These are phyloP conservation scores for Globisporangium cystogenes DNA, from an alignment of 352 stramenopile species.

Conservation along the genomic window DNA sequence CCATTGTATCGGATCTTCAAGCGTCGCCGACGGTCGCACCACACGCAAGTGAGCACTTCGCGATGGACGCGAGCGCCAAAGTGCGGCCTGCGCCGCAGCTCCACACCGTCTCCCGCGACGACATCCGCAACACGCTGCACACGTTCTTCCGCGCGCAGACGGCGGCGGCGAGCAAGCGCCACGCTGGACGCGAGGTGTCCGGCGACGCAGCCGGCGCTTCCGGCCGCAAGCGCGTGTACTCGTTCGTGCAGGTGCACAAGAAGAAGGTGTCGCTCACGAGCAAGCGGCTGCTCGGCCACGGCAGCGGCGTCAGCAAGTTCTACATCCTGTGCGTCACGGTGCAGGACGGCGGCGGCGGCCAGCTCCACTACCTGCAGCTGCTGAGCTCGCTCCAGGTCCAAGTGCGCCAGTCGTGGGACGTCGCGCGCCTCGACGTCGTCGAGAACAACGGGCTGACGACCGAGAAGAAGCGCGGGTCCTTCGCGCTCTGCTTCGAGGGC, in stretches of 20 bases:
- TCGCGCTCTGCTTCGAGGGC: conserved; percentile 46
- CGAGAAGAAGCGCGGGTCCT: conserved; percentile 46
- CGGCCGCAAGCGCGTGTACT: conserved; percentile 41
- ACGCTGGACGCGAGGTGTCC: conserved; percentile 3
- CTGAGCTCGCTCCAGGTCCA: conserved; percentile 64
- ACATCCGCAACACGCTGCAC: conserved; percentile 60
- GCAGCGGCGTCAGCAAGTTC: conserved; percentile 31
- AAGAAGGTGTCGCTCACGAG: conserved; percentile 40
- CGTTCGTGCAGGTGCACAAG: conserved; percentile 65
- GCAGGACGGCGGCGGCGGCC: conserved; percentile 26
- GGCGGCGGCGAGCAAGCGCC: conserved; percentile 16
- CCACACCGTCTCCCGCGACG: conserved; percentile 41
- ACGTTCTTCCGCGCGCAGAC: conserved; percentile 50
- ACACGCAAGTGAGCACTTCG: no score
- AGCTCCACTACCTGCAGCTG: conserved; percentile 62
- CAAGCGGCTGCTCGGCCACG: conserved; percentile 49
- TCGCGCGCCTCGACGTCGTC: conserved; percentile 43
- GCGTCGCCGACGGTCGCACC: no score
- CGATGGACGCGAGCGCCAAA: conserved; percentile 11
- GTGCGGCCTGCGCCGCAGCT: conserved; percentile 14
- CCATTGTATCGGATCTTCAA: no score
- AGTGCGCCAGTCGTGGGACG: conserved; percentile 54
- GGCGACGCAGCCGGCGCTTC: neutral
- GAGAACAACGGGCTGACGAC: conserved; percentile 49
- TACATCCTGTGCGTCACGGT: conserved; percentile 67